Percentiles rank a stretch among this genome's conserved stretches.
Conservation (phyloP, 164 flowering plant genomes). For the Paratinospora sagittata region DNA sequence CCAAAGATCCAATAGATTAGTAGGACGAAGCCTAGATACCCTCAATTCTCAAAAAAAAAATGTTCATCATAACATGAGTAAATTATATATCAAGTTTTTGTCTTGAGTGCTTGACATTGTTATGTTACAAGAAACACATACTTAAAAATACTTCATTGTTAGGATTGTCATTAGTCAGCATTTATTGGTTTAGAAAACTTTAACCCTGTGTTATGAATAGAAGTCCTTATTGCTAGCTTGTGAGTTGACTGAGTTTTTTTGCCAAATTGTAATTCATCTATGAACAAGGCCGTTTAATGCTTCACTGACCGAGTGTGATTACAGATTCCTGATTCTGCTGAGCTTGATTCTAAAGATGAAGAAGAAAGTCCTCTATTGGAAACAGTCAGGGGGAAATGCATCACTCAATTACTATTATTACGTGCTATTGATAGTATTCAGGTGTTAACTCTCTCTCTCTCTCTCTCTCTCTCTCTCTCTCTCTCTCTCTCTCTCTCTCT, state of each 20-base stretch:
- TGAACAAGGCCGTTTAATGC: not conserved
- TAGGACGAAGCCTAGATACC: too few species aligned
- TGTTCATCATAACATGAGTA: too few species aligned
- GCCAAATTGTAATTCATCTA: conserved; percentile 3
- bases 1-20: too few species aligned
- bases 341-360: conserved; percentile 46
- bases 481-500: too few species aligned
- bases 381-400: conserved; percentile 83
- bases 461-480: not conserved
- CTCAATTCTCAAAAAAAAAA: too few species aligned
- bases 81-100: too few species aligned
- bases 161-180: not conserved
- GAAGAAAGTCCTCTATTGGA: conserved; percentile 62
- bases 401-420: conserved; percentile 81
- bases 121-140: too few species aligned
- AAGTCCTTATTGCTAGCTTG: not conserved
- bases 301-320: conserved; percentile 10
- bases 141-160: too few species aligned
- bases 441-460: conserved; percentile 32
- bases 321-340: conserved; percentile 52
- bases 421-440: conserved; percentile 94
- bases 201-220: not conserved
- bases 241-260: not conserved
- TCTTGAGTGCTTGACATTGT: too few species aligned
- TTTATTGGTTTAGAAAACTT: not conserved